Conservation (phyloP, 768 basidiomycete species). For the Pulveroboletus ravenelii region DNA sequence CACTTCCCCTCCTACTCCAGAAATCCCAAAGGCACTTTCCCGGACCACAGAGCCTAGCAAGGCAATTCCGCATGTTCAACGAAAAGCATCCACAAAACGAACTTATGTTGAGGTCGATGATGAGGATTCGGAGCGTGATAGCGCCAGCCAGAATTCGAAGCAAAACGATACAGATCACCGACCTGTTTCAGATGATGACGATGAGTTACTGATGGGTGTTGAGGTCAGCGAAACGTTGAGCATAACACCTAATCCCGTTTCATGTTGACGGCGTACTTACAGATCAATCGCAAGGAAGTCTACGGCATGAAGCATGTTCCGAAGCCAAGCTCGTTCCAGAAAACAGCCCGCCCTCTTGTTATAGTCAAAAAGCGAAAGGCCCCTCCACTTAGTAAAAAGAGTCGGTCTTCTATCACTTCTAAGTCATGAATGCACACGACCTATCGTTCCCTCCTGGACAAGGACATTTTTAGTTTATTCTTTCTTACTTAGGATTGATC, state of each 20-base stretch:
- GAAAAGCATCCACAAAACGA: conserved; percentile 22
- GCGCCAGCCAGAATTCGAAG: conserved; percentile 3
- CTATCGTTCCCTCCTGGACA: not conserved
- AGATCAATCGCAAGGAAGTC: conserved; percentile 41
- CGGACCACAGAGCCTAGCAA: conserved; percentile 2
- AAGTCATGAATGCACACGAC: conserved; percentile 6
- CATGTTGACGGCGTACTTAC: conserved; percentile 1
- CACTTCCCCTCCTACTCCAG: conserved; percentile 3
- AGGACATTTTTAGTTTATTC: conserved; percentile 2
- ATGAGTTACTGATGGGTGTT: conserved; percentile 59
- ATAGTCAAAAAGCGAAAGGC: conserved; percentile 23
- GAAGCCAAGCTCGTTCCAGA: conserved; percentile 3
- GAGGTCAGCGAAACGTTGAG: conserved; percentile 37
- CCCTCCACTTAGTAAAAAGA: conserved; percentile 7
- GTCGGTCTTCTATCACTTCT: conserved; percentile 3
- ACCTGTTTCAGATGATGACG: conserved; percentile 42
- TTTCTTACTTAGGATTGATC: conserved; percentile 6
- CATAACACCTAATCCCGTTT: not conserved
- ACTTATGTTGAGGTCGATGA: conserved; percentile 33
- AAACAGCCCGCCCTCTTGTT: conserved; percentile 1
- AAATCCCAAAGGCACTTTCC: conserved; percentile 8
- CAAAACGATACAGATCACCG: conserved; percentile 12
- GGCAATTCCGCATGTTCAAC: conserved; percentile 13
- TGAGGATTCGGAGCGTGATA: conserved; percentile 19
- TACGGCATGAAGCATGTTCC: conserved; percentile 28